Evolutionary conservation across 2,329 filamentous ascomycete genomes (phyloP), one percentile per base, ranked within the genome.

Genomic region (Neopestalotiopsis sp.): DNA sequence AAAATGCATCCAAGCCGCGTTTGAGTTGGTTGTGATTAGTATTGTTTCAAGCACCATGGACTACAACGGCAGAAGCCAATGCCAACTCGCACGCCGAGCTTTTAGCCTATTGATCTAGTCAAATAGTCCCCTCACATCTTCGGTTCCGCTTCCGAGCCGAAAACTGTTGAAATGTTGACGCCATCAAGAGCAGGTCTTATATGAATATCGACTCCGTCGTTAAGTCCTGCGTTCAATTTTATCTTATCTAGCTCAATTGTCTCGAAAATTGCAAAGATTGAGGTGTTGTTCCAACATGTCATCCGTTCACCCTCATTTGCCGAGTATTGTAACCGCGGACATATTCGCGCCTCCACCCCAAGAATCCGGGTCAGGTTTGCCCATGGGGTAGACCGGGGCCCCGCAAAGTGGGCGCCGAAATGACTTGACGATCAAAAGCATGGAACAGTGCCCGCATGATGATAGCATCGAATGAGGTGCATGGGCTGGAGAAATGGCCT

Each of bases 301-400:
- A 17, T 24, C n/a, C 14, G 14, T 14, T 38, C 34, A 3, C 9
- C 20, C n/a, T 9, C 45, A 52, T 52, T 10, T 52, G 20, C 45
- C 45, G 45, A 52, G 17, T 52, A 20, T 52, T 17, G 9, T 52
- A 20, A 52, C 45, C 5, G 45, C 20, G 45, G 24, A n/a, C 45
- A 20, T 52, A 9, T 7, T 52, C 7, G 45, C 45, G 17, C 45
- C 45, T 52, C 45, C 20, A 52, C 45, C n/a, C 45, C 45, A 52
- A 52, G 45, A 52, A 52, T 52, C 20, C 45, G 45, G 45, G 20
- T 20, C 45, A 52, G 14, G 14, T 52, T 52, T 20, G 45, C 17
- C 45, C 45, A 52, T 24, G 45, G 45, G 45, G 45, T 52, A 52
- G 45, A 52, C 20, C 57, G 57, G 57, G 57, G 57, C 57, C 57